Evolutionary conservation across 805 yeast genomes (phyloP).

Genomic region (Kuraishia floccosa): DNA sequence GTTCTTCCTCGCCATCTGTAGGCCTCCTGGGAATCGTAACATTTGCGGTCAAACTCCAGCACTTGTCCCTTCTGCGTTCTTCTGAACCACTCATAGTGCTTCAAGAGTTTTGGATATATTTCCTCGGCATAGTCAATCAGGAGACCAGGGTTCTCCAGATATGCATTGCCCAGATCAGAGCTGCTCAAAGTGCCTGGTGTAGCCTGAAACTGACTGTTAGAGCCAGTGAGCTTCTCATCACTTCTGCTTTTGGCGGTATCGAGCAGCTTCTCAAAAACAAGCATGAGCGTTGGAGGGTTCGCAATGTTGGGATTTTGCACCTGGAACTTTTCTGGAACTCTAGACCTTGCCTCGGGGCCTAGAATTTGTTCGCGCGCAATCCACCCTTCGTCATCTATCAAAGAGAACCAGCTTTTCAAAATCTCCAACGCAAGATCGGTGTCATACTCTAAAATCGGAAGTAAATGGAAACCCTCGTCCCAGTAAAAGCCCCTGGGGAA

Average conservation of each 20-base stretch:
- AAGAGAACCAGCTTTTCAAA: conserved; percentile 74
- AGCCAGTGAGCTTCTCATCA: conserved; percentile 6
- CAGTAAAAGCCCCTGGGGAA: conserved; percentile 97
- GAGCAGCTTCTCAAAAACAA: conserved; percentile 51
- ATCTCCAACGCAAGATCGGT: conserved; percentile 73
- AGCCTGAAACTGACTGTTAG: no score
- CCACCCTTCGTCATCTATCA: conserved; percentile 91
- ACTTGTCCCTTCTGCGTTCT: conserved; percentile 67
- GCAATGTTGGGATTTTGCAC: conserved; percentile 86
- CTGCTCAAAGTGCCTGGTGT: conserved; percentile 14
- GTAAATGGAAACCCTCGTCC: conserved; percentile 96
- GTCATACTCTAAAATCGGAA: conserved; percentile 77
- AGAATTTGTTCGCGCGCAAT: conserved; percentile 91
- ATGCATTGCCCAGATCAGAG: conserved; percentile 32
- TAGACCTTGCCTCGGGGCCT: conserved; percentile 81
- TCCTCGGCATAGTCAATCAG: conserved; percentile 43
- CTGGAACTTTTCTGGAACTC: conserved; percentile 76
- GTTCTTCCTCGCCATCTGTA: conserved; percentile 95
- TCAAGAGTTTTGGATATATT: conserved; percentile 66
- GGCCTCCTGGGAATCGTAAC: conserved; percentile 43
- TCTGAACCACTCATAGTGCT: conserved; percentile 81
- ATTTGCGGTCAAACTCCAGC: conserved; percentile 57
- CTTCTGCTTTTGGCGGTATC: conserved; percentile 23
- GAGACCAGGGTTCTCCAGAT: conserved; percentile 47
- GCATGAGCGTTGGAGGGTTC: conserved; percentile 89